These are phyloP conservation scores for Saturnispora mendoncae DNA, from an alignment of 805 yeast species.

Conservation along the genomic window DNA sequence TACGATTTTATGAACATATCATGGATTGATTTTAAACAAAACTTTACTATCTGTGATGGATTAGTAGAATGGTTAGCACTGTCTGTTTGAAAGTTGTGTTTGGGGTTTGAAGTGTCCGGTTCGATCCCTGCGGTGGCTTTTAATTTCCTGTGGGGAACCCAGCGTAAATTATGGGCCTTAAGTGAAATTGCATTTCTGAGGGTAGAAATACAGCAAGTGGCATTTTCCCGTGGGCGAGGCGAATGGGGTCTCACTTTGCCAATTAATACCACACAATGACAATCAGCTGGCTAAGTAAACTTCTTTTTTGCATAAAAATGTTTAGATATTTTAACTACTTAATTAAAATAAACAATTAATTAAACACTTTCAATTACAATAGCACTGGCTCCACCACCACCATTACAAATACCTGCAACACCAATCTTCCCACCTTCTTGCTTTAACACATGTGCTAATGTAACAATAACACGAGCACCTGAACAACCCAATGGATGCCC, in stretches of 20 bases:
- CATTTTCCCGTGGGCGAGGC: constrained; percentile 35
- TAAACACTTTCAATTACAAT: constrained; percentile 45
- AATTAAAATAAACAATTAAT: too few relatives aligned
- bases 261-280: constrained; percentile 17
- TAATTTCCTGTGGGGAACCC: constrained; percentile 28
- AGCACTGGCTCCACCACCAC: constrained; percentile 99
- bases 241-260: constrained; percentile 32
- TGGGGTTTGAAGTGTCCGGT: constrained; percentile 34
- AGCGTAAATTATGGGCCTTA: constrained; percentile 23
- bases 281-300: background rate
- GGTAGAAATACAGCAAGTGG: constrained; percentile 39
- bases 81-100: constrained; percentile 13
- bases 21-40: background rate
- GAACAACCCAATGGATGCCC: constrained; percentile 95
- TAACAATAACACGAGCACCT: constrained; percentile 91
- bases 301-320: background rate
- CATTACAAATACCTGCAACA: constrained; percentile 95
- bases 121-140: constrained; percentile 34
- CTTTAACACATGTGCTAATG: constrained; percentile 65
- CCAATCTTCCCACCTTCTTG: constrained; percentile 89
- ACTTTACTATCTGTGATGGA: constrained; percentile 8
- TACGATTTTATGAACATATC: background rate
- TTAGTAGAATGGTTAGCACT: constrained; percentile 6
- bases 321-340: too few relatives aligned
- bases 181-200: constrained; percentile 30